Conservation (phyloP, 305 asterid species). For the Stenogyne calaminthoides region DNA sequence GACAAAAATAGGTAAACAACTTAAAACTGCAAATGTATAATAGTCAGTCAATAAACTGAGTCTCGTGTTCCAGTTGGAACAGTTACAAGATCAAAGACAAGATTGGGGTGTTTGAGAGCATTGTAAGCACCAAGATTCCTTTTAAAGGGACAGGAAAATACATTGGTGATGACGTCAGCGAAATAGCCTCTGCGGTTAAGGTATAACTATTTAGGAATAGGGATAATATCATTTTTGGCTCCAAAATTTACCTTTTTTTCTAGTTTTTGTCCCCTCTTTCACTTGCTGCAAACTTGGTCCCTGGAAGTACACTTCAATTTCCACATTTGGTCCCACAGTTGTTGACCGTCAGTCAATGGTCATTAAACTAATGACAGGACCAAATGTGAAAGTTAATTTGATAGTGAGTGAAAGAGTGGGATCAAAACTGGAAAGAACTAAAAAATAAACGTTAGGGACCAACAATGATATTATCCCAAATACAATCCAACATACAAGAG, state of each 20-base stretch:
- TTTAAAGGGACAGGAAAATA: slow-evolving; percentile 95
- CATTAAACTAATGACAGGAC: background rate
- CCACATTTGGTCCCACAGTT: background rate
- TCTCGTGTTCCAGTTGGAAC: slow-evolving; percentile 69
- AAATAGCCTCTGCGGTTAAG: no score
- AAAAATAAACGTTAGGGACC: background rate
- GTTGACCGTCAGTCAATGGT: background rate
- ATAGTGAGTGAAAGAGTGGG: no score
- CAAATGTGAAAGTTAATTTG: background rate
- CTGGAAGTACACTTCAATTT: background rate
- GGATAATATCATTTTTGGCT: no score
- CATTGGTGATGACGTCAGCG: slow-evolving; percentile 94
- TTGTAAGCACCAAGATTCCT: slow-evolving; percentile 94
- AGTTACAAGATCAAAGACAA: slow-evolving; percentile 91
- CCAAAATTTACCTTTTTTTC: no score
- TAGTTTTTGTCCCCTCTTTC: no score
- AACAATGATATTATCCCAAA: background rate
- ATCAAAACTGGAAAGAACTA: no score
- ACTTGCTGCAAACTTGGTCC: background rate
- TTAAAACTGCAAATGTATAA: slow-evolving; percentile 18
- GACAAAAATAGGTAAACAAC: no score
- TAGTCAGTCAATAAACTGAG: no score
- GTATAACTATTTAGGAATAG: no score
- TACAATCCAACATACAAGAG: background rate
- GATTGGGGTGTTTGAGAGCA: slow-evolving; percentile 91